Evolutionary conservation across 495 filamentous ascomycete species (phyloP), one percentile per base, ranked within the genome.

Genomic region (Rhypophila decipiens): DNA sequence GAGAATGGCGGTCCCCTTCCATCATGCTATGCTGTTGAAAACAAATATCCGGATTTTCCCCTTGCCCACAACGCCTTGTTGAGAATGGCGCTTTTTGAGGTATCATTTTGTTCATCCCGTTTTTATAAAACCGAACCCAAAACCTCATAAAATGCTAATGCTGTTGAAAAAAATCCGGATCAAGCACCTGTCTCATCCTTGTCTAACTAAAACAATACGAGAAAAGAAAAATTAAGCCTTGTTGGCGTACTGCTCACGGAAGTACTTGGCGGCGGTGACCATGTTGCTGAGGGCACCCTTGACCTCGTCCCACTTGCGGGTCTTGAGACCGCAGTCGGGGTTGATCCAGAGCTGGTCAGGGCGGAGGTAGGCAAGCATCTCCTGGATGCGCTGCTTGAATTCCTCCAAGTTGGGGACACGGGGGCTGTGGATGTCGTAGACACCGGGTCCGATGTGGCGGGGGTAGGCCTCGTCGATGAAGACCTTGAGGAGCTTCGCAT

Each of bases 381-480:
- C 91, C 65, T 84, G 80, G 67, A 97, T 85, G 65, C 94, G 84
- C 68, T 86, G 86, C 82, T 88, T 90, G 82, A 98, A 94, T 84
- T 98, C 93, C 71, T 90, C 75, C 82, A 95, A 83, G 67, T 78
- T 79, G 56, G 93, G 93, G 39, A 98, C 77, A 85, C 93, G 94
- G 46, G 93, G 94, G 45, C 86, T 91, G 87, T 98, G 93, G 78
- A 98, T 98, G 71, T 98, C 93, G 66, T 96, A 98, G 71, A 97
- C 91, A 82, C 90, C 93, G 48, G 93, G 93, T 39, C 93, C 93
- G 58, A 98, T 98, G 78, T 98, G 91, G 54, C 89, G 82, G 46
- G 89, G 89, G 79, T 96, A 98, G 20, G 83, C 85, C 79, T 91
- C 84, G 63, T 97, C 90, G 53, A 95, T 85, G 69, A 98, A 98